Conservation (phyloP, 352 stramenopile species). For the Globisporangium nodosum region DNA sequence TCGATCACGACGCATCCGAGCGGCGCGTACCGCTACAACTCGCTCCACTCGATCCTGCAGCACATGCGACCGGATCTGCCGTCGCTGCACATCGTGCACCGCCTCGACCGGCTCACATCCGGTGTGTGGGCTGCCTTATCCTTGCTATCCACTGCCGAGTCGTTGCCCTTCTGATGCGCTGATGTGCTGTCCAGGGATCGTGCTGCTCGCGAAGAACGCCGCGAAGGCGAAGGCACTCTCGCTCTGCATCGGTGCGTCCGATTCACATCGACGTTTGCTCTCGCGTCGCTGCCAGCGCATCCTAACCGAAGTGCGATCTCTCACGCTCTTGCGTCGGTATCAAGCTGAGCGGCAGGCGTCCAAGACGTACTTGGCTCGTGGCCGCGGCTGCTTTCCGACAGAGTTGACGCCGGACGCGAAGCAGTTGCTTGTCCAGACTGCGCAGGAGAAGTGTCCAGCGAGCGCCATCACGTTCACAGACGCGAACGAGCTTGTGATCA, state of each 20-base stretch:
- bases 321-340: not conserved
- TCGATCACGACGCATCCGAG: conserved; percentile 94
- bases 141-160: not conserved
- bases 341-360: conserved; percentile 77
- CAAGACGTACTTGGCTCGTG: conserved; percentile 95
- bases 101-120: conserved; percentile 95
- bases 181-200: conserved; percentile 35
- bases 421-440: conserved; percentile 30
- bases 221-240: conserved; percentile 70
- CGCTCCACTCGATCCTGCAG: conserved; percentile 82
- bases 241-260: conserved; percentile 52
- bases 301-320: not conserved
- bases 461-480: conserved; percentile 53
- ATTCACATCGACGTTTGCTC: no score
- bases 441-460: conserved; percentile 36
- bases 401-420: conserved; percentile 28
- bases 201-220: conserved; percentile 78
- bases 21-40: conserved; percentile 94
- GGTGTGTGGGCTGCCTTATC: conserved; percentile 23
- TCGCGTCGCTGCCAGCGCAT: not conserved
- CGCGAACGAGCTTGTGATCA: conserved; percentile 55
- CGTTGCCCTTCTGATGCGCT: not conserved
- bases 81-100: conserved; percentile 90
- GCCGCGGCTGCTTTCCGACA: conserved; percentile 84
- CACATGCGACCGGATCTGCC: conserved; percentile 62